Evolutionary conservation across 2,329 filamentous ascomycete genomes (phyloP).

Genomic region (Fusarium siculi): DNA sequence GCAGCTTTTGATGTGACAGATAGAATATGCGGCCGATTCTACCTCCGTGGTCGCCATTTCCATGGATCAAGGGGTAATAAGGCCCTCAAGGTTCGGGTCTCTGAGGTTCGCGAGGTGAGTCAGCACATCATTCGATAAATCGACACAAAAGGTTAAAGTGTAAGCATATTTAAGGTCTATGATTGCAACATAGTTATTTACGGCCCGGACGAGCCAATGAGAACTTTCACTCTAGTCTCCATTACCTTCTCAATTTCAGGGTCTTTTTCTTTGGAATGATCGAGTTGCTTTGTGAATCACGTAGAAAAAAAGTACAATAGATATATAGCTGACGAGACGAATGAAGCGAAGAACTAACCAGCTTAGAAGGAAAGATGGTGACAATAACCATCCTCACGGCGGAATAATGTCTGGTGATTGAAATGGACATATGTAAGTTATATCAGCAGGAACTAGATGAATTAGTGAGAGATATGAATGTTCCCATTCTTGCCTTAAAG

Average conservation of each 20-base stretch:
- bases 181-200: accelerated
- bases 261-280: accelerated
- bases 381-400: background rate
- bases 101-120: too few species aligned
- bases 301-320: accelerated
- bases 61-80: accelerated
- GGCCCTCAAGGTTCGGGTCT: background rate
- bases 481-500: background rate
- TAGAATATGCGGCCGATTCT: too few species aligned
- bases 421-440: too few species aligned
- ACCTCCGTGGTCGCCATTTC: accelerated
- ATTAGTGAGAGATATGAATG: too few species aligned
- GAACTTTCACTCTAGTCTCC: accelerated
- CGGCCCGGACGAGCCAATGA: accelerated
- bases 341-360: too few species aligned
- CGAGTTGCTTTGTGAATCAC: background rate
- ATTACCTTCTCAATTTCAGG: accelerated
- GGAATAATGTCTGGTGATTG: background rate
- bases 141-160: background rate
- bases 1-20: too few species aligned
- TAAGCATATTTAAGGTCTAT: too few species aligned
- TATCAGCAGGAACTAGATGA: accelerated
- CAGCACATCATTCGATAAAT: background rate
- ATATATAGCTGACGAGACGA: background rate
- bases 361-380: too few species aligned